phyloP scores from a whole-genome alignment of 352 stramenopile species.

The Globisporangium okanoganense region DNA sequence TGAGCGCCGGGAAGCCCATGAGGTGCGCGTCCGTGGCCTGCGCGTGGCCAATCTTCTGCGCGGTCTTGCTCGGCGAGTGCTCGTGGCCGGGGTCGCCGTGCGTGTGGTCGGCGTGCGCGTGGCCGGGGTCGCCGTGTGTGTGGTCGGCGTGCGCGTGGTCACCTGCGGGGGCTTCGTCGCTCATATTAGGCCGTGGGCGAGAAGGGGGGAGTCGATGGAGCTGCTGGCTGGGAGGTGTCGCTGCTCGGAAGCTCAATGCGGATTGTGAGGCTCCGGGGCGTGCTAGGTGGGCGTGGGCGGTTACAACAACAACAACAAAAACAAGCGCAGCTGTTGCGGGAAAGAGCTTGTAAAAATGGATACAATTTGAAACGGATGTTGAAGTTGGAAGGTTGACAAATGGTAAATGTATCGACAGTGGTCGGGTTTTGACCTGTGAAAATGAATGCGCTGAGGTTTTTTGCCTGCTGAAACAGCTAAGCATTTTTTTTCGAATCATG shows the following conservation, averaged over 20 bases:
- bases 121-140: too few species aligned
- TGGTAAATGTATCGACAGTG: not conserved
- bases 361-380: conserved; percentile 12
- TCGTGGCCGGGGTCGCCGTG: too few species aligned
- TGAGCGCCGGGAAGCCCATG: conserved; percentile 69
- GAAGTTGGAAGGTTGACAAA: not conserved
- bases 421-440: not conserved
- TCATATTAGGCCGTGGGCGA: conserved; percentile 16
- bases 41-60: conserved; percentile 77
- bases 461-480: not conserved
- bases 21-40: conserved; percentile 65
- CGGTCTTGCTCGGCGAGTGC: conserved; percentile 79
- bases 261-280: not conserved
- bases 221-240: not conserved
- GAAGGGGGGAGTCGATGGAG: too few species aligned
- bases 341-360: not conserved
- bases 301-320: not conserved
- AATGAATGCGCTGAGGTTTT: not conserved
- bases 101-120: too few species aligned
- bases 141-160: too few species aligned
- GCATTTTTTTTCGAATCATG: not conserved
- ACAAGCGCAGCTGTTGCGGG: not conserved
- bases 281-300: not conserved
- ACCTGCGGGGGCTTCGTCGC: conserved; percentile 23
- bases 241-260: conserved; percentile 4